Conservation (phyloP, 1,284 basidiomycete species). For the Ceratobasidium papillatum region DNA sequence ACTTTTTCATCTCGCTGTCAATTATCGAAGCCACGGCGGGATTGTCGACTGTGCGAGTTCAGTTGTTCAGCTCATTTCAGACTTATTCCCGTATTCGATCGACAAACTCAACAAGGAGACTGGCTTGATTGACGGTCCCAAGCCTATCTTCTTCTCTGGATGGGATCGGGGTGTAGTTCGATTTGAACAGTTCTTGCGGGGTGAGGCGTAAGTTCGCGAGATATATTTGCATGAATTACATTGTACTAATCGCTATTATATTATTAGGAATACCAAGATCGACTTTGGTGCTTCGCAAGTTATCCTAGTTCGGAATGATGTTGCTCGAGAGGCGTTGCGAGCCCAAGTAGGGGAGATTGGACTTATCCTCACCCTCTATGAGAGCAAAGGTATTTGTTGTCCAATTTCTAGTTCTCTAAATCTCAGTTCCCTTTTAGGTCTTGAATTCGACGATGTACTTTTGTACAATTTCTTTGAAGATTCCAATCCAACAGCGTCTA, state of each 20-base stretch:
- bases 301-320: constrained; percentile 72
- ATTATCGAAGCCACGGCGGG: constrained; percentile 34
- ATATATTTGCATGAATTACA: not conserved
- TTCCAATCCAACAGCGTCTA: constrained; percentile 27
- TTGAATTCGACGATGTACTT: constrained; percentile 45
- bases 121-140: constrained; percentile 58
- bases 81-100: constrained; percentile 72
- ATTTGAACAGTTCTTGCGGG: constrained; percentile 59
- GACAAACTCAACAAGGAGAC: constrained; percentile 54
- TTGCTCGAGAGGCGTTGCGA: constrained; percentile 60
- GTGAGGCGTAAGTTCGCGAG: constrained; percentile 13
- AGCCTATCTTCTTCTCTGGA: constrained; percentile 67
- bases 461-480: constrained; percentile 45
- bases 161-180: constrained; percentile 63
- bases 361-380: constrained; percentile 72
- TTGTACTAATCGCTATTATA: not conserved
- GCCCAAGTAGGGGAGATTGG: constrained; percentile 69
- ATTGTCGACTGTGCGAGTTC: constrained; percentile 56
- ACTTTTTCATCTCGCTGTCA: constrained; percentile 61
- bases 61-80: constrained; percentile 59
- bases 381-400: constrained; percentile 70
- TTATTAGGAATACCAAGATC: constrained; percentile 20
- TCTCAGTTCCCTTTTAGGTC: constrained; percentile 24
- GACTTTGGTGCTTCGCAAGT: constrained; percentile 45
- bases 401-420: not conserved